A percentile compares a stretch with the other conserved stretches of the same genome.
These are phyloP conservation scores for Toxicodendron radicans DNA, from an alignment of 345 rosid species.

Conservation along the genomic window DNA sequence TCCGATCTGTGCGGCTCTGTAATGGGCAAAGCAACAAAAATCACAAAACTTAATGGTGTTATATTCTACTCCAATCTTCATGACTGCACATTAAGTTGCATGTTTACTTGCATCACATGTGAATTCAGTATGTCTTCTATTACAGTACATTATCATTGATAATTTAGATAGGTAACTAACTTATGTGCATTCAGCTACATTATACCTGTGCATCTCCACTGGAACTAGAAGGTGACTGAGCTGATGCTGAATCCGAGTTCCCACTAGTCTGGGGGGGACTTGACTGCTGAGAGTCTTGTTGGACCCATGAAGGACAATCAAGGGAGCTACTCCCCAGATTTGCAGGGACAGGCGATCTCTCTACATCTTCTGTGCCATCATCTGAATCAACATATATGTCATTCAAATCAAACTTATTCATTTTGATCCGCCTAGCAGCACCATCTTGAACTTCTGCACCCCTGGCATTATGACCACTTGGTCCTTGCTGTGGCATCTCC, in stretches of 20 bases:
- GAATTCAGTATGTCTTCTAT: not conserved
- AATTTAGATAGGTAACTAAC: not conserved
- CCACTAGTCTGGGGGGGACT: slow-evolving; percentile 97
- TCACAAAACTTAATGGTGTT: too few species aligned
- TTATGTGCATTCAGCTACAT: not conserved
- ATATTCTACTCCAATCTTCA: too few species aligned
- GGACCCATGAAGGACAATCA: slow-evolving; percentile 86
- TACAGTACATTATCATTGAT: not conserved
- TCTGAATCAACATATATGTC: slow-evolving; percentile 79
- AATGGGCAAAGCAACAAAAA: slow-evolving; percentile 23
- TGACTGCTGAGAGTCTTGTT: slow-evolving; percentile 78
- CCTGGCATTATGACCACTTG: slow-evolving; percentile 27
- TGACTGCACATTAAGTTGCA: not conserved
- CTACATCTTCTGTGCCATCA: slow-evolving; percentile 75
- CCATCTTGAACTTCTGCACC: slow-evolving; percentile 46
- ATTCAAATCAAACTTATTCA: slow-evolving; percentile 92
- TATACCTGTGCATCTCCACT: slow-evolving; percentile 88
- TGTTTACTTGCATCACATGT: not conserved
- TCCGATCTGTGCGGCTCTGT: slow-evolving; percentile 95
- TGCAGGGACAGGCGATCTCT: slow-evolving; percentile 64
- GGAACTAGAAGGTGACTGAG: slow-evolving; percentile 94
- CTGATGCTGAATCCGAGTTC: slow-evolving; percentile 95
- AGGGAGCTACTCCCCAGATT: slow-evolving; percentile 64
- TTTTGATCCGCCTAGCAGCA: slow-evolving; percentile 48
- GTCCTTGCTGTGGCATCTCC: slow-evolving; percentile 45